Evolutionary conservation across 805 yeast species (phyloP), one percentile per base, ranked within the genome.

Genomic region (Wickerhamia fluorescens): DNA sequence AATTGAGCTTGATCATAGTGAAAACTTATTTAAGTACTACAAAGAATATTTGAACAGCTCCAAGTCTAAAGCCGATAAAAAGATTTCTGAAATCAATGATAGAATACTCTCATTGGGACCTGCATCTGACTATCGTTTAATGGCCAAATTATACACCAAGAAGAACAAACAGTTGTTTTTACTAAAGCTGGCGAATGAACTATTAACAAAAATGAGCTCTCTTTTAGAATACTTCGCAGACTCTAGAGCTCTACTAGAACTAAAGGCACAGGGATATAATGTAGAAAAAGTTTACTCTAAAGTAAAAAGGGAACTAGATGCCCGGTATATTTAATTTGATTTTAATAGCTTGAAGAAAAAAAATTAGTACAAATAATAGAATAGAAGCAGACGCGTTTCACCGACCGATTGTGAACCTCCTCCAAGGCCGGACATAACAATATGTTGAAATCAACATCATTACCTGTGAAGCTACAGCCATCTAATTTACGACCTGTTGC

Each of bases 401-500:
- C n/a, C n/a, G n/a, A n/a, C n/a, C n/a, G n/a, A n/a, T n/a, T n/a
- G n/a, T n/a, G n/a, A n/a, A 22, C 13, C 11, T 22, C 11, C 24
- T 10, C 11, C n/a, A 24, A 24, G 11, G 14, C 20, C 20, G 30
- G 26, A 30, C 23, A 23, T 3, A 21, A 10, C 3, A 23, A 25
- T 23, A 18, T 18, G 20, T 7, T 10, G 9, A 18, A 7, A 10
- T 18, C 20, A 18, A 7, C 7, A 10, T 18, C 30, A 12, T 66
- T 88, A 8, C 96, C 96, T 0, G 77, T 85, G 2, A 68, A 70
- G 33, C 72, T 89, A 2, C 82, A 77, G 30, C 85, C 96, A 0
- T 73, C 89, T 0, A 83, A 83, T 45, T 61, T 92, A 24, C 71
- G 98, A 25, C 98, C 98, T 1, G 59, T 89, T 27, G 96, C 96